Evolutionary conservation across 768 basidiomycete genomes (phyloP).

Genomic region (Russula vinacea): DNA sequence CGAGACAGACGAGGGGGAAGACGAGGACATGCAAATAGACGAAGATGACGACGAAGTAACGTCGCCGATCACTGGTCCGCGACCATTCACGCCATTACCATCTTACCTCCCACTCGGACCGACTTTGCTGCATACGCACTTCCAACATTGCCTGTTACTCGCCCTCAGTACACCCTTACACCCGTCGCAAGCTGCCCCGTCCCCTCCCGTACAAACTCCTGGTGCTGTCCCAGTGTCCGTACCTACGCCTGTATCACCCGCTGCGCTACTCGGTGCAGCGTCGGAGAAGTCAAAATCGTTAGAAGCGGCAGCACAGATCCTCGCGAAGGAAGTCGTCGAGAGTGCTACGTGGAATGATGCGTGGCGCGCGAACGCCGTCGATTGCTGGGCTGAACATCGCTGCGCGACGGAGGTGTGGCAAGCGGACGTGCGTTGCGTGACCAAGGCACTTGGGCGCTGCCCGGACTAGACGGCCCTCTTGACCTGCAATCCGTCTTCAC

Average conservation of each 20-base stretch:
- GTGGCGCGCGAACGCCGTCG: conserved; percentile 47
- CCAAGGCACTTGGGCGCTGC: conserved; percentile 43
- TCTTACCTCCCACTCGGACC: conserved; percentile 70
- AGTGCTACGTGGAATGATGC: conserved; percentile 66
- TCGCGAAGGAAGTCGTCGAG: conserved; percentile 70
- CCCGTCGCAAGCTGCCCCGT: conserved; percentile 52
- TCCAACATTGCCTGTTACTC: conserved; percentile 62
- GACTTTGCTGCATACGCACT: conserved; percentile 61
- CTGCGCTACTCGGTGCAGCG: conserved; percentile 59
- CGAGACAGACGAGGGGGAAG: conserved; percentile 42
- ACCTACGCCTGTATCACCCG: conserved; percentile 83
- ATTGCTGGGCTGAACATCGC: conserved; percentile 29
- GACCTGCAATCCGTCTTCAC: conserved; percentile 46
- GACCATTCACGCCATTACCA: conserved; percentile 68
- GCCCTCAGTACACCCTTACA: conserved; percentile 58
- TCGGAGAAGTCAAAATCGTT: conserved; percentile 65
- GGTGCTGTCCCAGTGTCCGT: conserved; percentile 49
- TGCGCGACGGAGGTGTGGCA: conserved; percentile 50
- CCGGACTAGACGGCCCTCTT: conserved; percentile 42
- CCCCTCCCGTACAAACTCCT: conserved; percentile 42
- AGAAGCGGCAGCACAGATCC: conserved; percentile 59
- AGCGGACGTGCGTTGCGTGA: conserved; percentile 50
- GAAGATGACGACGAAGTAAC: conserved; percentile 34
- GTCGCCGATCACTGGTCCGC: conserved; percentile 40
- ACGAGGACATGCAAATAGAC: conserved; percentile 40